Conservation (phyloP, 2,329 filamentous ascomycete species). For the Fusarium sp. region DNA sequence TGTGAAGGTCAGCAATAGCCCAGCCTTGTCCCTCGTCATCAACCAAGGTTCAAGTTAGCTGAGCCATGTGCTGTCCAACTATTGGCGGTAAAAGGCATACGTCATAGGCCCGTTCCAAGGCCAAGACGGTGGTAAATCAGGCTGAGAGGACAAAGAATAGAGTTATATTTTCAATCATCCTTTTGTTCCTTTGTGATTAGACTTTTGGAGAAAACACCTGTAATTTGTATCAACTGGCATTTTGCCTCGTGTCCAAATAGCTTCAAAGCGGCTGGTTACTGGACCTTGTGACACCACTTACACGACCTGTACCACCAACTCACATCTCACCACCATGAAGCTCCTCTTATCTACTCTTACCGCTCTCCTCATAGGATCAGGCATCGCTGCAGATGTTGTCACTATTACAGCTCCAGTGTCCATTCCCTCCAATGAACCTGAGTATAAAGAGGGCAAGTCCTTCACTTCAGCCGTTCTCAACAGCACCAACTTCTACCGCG, state of each 20-base stretch:
- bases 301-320: constrained; percentile 11
- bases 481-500: constrained; percentile 75
- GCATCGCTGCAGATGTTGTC: constrained; percentile 45
- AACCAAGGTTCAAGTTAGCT: constrained; percentile 14
- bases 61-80: constrained; percentile 34
- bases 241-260: constrained; percentile 3
- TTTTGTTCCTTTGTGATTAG: neutral
- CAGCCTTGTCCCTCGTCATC: constrained; percentile 30
- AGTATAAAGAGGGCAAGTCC: constrained; percentile 46
- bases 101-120: constrained; percentile 43
- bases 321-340: constrained; percentile 32
- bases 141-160: constrained; percentile 26
- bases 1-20: constrained; percentile 13
- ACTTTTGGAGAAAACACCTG: neutral
- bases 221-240: constrained; percentile 2
- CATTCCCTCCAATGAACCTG: constrained; percentile 54
- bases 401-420: constrained; percentile 52
- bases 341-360: constrained; percentile 16
- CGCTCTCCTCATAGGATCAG: constrained; percentile 20
- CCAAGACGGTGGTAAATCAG: constrained; percentile 26
- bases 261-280: constrained; percentile 1
- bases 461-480: constrained; percentile 71
- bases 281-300: constrained; percentile 23
- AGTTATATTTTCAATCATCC: constrained; percentile 15
- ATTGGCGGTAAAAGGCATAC: constrained; percentile 34